These are phyloP conservation scores for Epichloe scottii DNA, from an alignment of 2,329 filamentous ascomycete genomes.

Conservation along the genomic window DNA sequence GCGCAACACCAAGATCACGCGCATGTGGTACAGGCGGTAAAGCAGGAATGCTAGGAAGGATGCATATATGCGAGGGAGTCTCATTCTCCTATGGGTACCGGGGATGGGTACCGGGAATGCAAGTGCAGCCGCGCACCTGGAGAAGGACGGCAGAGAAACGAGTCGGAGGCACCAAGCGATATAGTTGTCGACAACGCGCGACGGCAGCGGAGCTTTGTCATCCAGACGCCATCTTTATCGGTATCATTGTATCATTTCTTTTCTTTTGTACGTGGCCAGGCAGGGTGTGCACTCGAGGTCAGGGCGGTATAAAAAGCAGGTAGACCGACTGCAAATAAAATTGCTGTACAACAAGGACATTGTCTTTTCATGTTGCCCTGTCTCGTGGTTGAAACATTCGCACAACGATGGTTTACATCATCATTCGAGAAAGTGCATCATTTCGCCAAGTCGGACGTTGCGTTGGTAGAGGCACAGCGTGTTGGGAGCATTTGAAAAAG, in stretches of 20 bases:
- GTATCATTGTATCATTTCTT: neutral
- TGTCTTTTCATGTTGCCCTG: neutral
- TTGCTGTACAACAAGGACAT: neutral
- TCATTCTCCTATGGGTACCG: no score
- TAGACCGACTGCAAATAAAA: neutral
- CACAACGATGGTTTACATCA: no score
- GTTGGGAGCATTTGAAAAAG: no score
- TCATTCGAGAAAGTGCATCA: no score
- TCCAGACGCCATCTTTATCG: neutral
- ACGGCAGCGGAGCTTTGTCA: neutral
- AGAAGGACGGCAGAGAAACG: neutral
- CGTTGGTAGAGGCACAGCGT: no score
- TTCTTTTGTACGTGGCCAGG: neutral
- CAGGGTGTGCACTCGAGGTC: neutral
- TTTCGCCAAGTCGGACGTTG: no score
- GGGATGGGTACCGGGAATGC: neutral
- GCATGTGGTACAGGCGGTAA: constrained; percentile 48
- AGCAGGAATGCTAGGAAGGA: neutral
- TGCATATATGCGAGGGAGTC: no score
- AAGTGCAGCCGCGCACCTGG: neutral
- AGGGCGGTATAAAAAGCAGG: neutral
- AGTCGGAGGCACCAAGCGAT: neutral
- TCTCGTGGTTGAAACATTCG: neutral
- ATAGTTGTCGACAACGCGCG: neutral
- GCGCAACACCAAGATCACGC: constrained; percentile 42